A percentile compares a stretch with the other conserved stretches of the same genome.
Evolutionary conservation across 2,329 filamentous ascomycete species (phyloP).

Genomic region (Dactylonectria macrodidyma): DNA sequence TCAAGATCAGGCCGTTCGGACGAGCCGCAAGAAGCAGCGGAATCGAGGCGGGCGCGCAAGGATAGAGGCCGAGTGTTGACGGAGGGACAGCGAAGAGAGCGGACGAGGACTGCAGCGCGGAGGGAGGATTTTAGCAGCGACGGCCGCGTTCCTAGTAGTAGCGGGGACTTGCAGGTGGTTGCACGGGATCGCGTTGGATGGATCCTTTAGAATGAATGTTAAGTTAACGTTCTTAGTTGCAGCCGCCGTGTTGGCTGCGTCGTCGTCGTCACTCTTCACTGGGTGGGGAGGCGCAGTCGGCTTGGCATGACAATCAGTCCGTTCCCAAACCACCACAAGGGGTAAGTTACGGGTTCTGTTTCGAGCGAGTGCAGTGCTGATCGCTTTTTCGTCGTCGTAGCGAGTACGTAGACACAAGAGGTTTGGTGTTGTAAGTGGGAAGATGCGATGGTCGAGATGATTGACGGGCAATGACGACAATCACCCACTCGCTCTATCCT

Average conservation of each 20-base stretch:
- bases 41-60: constrained; percentile 4
- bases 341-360: background rate
- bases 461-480: background rate
- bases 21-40: background rate
- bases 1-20: background rate
- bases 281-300: constrained; percentile 29
- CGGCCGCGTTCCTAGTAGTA: background rate
- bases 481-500: background rate
- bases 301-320: constrained; percentile 14
- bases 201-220: no score
- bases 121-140: constrained; percentile 8
- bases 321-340: background rate
- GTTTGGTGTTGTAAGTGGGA: no score
- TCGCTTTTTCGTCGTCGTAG: background rate
- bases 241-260: background rate
- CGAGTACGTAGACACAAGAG: no score
- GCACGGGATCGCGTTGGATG: no score
- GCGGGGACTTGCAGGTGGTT: constrained; percentile 5
- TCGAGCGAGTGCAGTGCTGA: background rate
- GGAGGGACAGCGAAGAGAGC: constrained; percentile 22
- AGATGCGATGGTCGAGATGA: no score
- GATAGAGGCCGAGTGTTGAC: constrained; percentile 24
- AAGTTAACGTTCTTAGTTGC: background rate
- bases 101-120: background rate
- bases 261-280: constrained; percentile 23